Conservation (phyloP, 139 green algal species). For the Chlamydomonas sp. region DNA sequence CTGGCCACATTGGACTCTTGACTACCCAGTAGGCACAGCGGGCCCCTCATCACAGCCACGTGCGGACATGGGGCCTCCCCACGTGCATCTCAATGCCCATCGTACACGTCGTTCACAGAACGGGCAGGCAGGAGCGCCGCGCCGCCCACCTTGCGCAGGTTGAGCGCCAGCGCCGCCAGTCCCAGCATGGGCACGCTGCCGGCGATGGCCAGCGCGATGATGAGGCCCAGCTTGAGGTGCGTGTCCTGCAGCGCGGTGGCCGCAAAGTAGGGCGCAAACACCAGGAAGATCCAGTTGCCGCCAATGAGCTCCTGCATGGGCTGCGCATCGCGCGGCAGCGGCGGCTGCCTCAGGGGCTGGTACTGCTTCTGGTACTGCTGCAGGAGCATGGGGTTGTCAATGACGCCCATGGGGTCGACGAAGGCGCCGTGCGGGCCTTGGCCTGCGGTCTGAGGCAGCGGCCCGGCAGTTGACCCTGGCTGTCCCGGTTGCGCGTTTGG, state of each 20-base stretch:
- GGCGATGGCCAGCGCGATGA: background rate
- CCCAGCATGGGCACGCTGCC: background rate
- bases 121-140: too few species aligned
- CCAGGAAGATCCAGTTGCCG: slow-evolving; percentile 33
- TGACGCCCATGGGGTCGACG: too few species aligned
- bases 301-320: slow-evolving; percentile 8
- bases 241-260: slow-evolving; percentile 36
- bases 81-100: too few species aligned
- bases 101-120: too few species aligned
- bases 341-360: background rate
- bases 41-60: too few species aligned
- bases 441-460: background rate
- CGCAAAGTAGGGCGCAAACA: slow-evolving; percentile 29
- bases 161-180: background rate
- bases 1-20: too few species aligned
- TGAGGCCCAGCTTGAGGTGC: slow-evolving; percentile 20
- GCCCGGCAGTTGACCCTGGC: background rate
- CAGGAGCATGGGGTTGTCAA: background rate
- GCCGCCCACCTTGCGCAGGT: slow-evolving; percentile 21
- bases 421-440: background rate
- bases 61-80: too few species aligned
- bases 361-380: background rate
- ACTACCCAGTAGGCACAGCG: too few species aligned
- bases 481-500: background rate
- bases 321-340: background rate